phyloP scores from a whole-genome alignment of 192 early-diverging fungal species.

The Globomyces pollinis-pini region DNA sequence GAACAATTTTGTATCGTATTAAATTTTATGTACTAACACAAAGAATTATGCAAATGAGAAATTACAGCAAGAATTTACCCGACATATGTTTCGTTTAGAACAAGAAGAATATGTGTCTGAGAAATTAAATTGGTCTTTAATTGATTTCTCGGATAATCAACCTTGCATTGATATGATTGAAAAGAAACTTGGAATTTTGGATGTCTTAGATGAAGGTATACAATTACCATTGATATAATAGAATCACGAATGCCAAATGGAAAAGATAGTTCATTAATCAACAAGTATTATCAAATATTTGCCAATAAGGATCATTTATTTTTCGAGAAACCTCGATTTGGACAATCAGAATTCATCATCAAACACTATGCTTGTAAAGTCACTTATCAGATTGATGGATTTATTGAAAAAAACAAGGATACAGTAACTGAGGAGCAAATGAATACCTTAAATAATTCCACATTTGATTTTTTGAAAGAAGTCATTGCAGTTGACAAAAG shows the following conservation, averaged over 20 bases:
- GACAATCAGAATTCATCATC: conserved; percentile 80
- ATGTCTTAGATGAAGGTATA: conserved; percentile 96
- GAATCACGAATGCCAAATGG: conserved; percentile 81
- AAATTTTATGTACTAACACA: too few relatives aligned
- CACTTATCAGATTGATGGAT: conserved; percentile 85
- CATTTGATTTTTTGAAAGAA: conserved; percentile 75
- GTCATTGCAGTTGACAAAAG: conserved; percentile 55
- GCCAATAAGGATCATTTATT: conserved; percentile 54
- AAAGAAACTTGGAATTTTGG: conserved; percentile 85
- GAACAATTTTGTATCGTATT: conserved; percentile 99
- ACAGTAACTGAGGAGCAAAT: conserved; percentile 90
- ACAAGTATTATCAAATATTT: conserved; percentile 86
- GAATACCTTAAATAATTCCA: conserved; percentile 64
- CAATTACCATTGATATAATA: too few relatives aligned
- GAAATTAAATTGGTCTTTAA: conserved; percentile 95
- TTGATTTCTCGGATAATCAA: conserved; percentile 98
- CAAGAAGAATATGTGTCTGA: conserved; percentile 98
- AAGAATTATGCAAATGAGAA: conserved; percentile 91
- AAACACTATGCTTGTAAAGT: conserved; percentile 95
- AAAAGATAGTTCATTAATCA: conserved; percentile 75
- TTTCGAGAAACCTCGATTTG: conserved; percentile 90
- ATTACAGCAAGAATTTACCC: conserved; percentile 97
- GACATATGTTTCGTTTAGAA: conserved; percentile 97
- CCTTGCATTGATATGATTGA: conserved; percentile 99
- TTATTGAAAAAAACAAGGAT: conserved; percentile 98